Base-by-base conservation (phyloP, 1,284 basidiomycete species). In the Sparassis latifolia region DNA sequence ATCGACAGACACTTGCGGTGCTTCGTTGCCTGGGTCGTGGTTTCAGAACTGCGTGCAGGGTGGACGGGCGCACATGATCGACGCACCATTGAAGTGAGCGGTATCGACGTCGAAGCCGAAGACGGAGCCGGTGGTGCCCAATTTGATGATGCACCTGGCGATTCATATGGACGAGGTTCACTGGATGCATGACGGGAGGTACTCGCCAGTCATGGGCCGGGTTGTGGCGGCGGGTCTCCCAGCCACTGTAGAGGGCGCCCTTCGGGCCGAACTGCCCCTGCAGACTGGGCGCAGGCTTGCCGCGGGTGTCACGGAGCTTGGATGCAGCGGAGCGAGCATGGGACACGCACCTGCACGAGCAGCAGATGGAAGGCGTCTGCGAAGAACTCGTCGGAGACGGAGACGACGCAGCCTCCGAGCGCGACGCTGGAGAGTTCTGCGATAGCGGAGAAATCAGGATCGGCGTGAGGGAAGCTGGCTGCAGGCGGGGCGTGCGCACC, bases 251-350 rank as follows among this genome's bases (percentile, higher is more conserved):
- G 37, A 98, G 70, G 0, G 96, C 96, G 30, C 96, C 96, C 45
- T 95, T 96, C 1, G 94, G 92, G 1, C 96, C 96, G 62, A 96
- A 99, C 58, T 93, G 90, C 10, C 97, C 96, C 69, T 94, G 90
- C 69, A 94, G 69, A 60, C 84, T 90, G 3, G 78, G 78, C 39
- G 92, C 80, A 10, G 92, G 84, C 89, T 93, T 41, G 12, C 35
- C 50, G 30, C 47, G 38, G 44, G 39, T 44, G 27, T 49, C 47
- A 44, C 31, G 7, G 38, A 37, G 35, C 12, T 7, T 37, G 12
- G 35, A 6, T 37, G 35, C 35, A 37, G 35, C 35, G 35, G 12
- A 12, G 6, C 6, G 35, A 6, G 35, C 6, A 37, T 37, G 12
- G 35, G 35, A 37, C 35, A 63, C 78, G 62, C 56, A 92, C 93